These are phyloP conservation scores for Avena atlantica DNA, from an alignment of 176 grass and related monocot species.

Conservation along the genomic window DNA sequence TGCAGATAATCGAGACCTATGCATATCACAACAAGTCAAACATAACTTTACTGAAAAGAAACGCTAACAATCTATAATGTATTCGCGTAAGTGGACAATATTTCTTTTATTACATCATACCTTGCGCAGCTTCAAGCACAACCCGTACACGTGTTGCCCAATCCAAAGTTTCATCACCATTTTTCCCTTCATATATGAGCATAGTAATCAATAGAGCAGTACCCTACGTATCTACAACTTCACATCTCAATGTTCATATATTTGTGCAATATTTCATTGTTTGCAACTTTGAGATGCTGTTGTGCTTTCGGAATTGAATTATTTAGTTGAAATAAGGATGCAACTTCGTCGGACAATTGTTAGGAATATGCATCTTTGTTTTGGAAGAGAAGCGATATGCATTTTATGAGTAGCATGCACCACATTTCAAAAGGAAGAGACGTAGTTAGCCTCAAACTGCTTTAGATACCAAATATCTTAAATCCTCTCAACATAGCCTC, in stretches of 20 bases:
- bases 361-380: no score
- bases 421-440: neutral
- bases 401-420: no score
- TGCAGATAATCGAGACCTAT: slow-evolving; percentile 58
- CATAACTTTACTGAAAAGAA: neutral
- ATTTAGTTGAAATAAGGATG: no score
- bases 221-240: neutral
- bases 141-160: slow-evolving; percentile 9
- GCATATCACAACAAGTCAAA: neutral
- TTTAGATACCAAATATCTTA: neutral
- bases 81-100: neutral
- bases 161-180: neutral
- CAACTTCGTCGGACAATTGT: no score
- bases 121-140: slow-evolving; percentile 43
- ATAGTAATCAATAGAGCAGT: neutral
- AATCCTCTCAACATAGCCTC: neutral
- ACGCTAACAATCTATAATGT: neutral
- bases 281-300: neutral
- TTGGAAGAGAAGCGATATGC: no score
- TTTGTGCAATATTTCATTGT: neutral
- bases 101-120: neutral
- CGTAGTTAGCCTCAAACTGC: neutral
- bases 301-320: no score
- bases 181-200: slow-evolving; percentile 22
- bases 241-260: neutral